Base-by-base conservation (phyloP, 768 basidiomycete genomes). In the Multifurca ochricompacta region DNA sequence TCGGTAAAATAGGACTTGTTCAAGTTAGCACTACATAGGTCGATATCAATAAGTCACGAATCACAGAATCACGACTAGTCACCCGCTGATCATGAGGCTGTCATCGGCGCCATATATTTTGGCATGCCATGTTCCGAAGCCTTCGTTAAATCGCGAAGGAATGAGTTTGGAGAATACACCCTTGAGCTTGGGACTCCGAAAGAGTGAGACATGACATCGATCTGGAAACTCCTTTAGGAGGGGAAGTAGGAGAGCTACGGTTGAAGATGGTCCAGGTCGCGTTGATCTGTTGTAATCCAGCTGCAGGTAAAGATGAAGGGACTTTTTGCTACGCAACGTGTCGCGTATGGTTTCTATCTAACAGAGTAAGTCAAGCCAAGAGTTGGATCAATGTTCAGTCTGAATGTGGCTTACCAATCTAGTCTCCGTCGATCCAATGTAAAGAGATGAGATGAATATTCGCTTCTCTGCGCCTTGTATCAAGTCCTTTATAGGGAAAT, bases 91-190 rank as follows among this genome's bases (percentile, higher is more conserved):
- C 67, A 99, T 82, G 39, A 99, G 77, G 49, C 94, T 83, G 65
- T 97, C 85, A 66, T 99, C 96, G 0, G 79, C 85, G 18, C 91
- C 92, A 64, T 99, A 99, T 52, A 93, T 78, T 69, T 99, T 99
- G 3, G 91, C 86, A 67, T 98, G 96, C 94, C 94, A 97, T 2
- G 94, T 91, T 0, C 94, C 95, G 89, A 93, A 98, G 1, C 94
- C 96, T 71, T 99, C 96, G 63, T 99, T 95, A 70, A 91, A 96
- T 50, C 96, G 77, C 21, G 88, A 85, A 6, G 96, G 96, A 6
- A 97, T 83, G 27, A 95, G 56, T 51, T 75, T 78, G 28, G 87
- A 80, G 67, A 89, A 74, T 25, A 89, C 54, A 1, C 89, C 87
- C 16, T 81, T 76, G 27, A 97, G 75, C 48, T 82, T 87, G 0